phyloP scores from a whole-genome alignment of 768 basidiomycete genomes.

The Boletus reticuloceps region DNA sequence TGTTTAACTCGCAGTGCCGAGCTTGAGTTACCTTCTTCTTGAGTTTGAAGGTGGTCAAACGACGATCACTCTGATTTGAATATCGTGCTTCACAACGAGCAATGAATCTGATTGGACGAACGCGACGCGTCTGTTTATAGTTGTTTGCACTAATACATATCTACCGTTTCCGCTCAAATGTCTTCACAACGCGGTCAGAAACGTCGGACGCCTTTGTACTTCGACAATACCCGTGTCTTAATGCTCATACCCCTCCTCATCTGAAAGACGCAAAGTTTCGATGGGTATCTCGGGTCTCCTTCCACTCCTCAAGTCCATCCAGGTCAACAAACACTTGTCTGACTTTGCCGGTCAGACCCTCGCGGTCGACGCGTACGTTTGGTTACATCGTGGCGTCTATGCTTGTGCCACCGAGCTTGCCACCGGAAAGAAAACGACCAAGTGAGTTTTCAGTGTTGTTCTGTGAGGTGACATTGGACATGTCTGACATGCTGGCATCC shows the following conservation, averaged over 20 bases:
- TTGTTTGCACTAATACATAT: constrained; percentile 19
- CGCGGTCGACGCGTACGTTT: constrained; percentile 94
- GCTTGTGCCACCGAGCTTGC: constrained; percentile 90
- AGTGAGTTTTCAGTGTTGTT: constrained; percentile 48
- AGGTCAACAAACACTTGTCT: constrained; percentile 70
- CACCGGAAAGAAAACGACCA: constrained; percentile 76
- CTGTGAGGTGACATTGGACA: not conserved
- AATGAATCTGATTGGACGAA: constrained; percentile 11
- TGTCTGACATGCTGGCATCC: constrained; percentile 4
- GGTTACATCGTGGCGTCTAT: constrained; percentile 87
- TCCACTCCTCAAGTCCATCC: constrained; percentile 88
- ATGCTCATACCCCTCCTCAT: not conserved
- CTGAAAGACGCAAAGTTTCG: not conserved
- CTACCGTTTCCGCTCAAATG: too few relatives aligned
- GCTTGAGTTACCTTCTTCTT: too few relatives aligned
- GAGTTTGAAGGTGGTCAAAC: too few relatives aligned
- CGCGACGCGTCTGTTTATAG: constrained; percentile 33
- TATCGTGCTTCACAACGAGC: not conserved
- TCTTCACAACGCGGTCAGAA: not conserved
- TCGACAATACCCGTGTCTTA: constrained; percentile 3
- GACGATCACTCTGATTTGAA: too few relatives aligned
- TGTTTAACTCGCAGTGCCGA: not conserved
- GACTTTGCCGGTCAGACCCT: constrained; percentile 83
- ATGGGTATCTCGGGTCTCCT: constrained; percentile 95
- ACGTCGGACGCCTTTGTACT: not conserved